Evolutionary conservation across 257 asterid species (phyloP).

Genomic region (Solanum piurae): DNA sequence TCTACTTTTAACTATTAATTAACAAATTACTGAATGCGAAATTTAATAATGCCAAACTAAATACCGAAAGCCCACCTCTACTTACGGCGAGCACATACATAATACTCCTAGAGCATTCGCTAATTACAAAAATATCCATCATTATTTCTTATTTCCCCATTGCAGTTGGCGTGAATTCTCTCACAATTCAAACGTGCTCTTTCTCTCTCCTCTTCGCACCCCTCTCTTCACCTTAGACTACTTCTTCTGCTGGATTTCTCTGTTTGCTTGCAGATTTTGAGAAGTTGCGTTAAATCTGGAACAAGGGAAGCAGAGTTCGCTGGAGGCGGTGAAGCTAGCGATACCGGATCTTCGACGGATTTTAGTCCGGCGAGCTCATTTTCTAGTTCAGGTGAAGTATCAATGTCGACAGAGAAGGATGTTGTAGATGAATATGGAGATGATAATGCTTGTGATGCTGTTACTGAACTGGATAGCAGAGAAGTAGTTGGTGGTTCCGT

Average conservation of each 20-base stretch:
- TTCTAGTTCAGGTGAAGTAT: constrained; percentile 39
- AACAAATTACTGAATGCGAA: too few species aligned
- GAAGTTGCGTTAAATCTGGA: not conserved
- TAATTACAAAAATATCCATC: constrained; percentile 1
- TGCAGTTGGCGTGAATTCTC: not conserved
- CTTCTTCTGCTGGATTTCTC: not conserved
- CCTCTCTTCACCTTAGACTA: not conserved
- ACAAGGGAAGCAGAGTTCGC: constrained; percentile 3
- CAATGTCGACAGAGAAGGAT: constrained; percentile 32
- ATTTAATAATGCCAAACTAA: too few species aligned
- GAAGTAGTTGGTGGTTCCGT: not conserved
- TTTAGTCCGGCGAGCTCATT: constrained; percentile 21
- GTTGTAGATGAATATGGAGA: constrained; percentile 12
- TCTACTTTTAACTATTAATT: too few species aligned
- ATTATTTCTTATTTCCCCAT: not conserved
- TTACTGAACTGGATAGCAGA: not conserved
- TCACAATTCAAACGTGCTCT: constrained; percentile 1
- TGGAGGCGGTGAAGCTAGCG: constrained; percentile 22
- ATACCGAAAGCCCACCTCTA: too few species aligned
- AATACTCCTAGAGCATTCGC: not conserved
- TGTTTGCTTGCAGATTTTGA: not conserved
- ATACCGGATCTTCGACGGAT: constrained; percentile 23
- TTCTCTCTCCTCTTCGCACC: not conserved
- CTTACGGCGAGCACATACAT: too few species aligned
- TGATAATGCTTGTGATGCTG: not conserved